Base-by-base conservation (phyloP, 1,284 basidiomycete species). In the Cryptococcus sp. region DNA sequence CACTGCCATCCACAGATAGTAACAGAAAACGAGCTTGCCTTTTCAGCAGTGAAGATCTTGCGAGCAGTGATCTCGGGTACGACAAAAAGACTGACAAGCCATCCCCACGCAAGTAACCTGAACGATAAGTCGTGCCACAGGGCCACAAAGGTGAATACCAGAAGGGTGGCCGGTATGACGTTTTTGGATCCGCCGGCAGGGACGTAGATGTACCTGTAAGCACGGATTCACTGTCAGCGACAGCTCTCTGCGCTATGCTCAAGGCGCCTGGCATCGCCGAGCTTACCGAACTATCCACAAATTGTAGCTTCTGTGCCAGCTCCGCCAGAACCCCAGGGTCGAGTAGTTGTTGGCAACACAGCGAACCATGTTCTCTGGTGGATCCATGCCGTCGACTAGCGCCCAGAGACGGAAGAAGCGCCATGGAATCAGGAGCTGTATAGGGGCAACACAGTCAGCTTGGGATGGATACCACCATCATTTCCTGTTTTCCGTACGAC, bases 281-380 rank as follows among this genome's bases (percentile, higher is more conserved):
- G 53, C 77, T 35, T 73, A 91, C 87, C 94, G 82, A 43, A 95
- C 86, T 49, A 94, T 82, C 95, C 96, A 98, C 9, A 98, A 82
- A 71, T 98, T 98, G 78, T 94, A 98, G 66, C 87, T 90, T 11
- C 95, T 81, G 76, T 98, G 95, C 96, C 95, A 98, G 59, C 86
- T 87, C 60, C 94, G 79, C 95, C 95, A 98, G 76, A 98, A 98
- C 0, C 91, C 93, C 2, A 88, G 76, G 0, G 87, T 85, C 1
- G 93, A 97, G 71, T 97, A 98, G 76, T 98, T 98, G 79, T 98
- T 98, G n/a, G 87, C 89, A 84, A 98, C 89, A 72, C 96, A 98
- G 15, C 96, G 83, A 5, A 99, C 84, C 96, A 98, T 97, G 74
- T 99, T 99, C 76, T 99, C 96, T 0, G 93, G 96, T 1, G 93